Evolutionary conservation across 1,284 basidiomycete genomes (phyloP), one percentile per base, ranked within the genome.

Genomic region (Paramarasmius palmivorus): DNA sequence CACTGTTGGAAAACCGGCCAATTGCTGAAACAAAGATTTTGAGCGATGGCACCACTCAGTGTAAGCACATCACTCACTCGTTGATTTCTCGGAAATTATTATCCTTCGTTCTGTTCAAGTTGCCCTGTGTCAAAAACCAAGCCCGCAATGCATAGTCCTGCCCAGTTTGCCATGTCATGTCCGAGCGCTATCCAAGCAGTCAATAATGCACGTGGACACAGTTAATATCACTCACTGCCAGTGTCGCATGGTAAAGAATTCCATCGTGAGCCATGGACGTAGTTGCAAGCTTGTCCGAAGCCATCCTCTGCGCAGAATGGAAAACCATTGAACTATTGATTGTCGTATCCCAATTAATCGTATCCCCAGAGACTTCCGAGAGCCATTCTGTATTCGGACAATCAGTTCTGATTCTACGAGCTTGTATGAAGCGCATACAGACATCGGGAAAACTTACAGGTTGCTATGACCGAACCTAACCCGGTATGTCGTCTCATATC

Each of bases 1-100:
- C n/a, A n/a, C n/a, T n/a, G n/a, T n/a, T n/a, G n/a, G n/a, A 75
- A 63, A 2, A 72, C 67, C 32, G 70, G 68, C 57, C 67, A 74
- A 38, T 67, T 59, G 26, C 61, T 63, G 34, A 15, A 32, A 34
- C n/a, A n/a, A n/a, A n/a, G 50, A 53, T 12, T 23, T 25, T 23
- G 22, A 34, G 41, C 29, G 12, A 32, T 12, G 29, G 6, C 6
- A 32, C 12, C 12, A 6, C 29, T 6, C 12, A 12, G 29, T 32
- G 29, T 12, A 12, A 32, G 6, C 7, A 32, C 19, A 2, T 15
- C 14, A 46, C 44, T 23, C 14, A 46, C 44, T 46, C 44, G 4
- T 29, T 19, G 44, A 46, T 46, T 8, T 46, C 32, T 15, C 44
- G 44, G 44, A 32, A 46, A 4, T 12, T 4, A 14, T 22, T 1